Evolutionary conservation across 108 stramenopile genomes (phyloP), one percentile per base, ranked within the genome.

Genomic region (Mediolabrus comicus): DNA sequence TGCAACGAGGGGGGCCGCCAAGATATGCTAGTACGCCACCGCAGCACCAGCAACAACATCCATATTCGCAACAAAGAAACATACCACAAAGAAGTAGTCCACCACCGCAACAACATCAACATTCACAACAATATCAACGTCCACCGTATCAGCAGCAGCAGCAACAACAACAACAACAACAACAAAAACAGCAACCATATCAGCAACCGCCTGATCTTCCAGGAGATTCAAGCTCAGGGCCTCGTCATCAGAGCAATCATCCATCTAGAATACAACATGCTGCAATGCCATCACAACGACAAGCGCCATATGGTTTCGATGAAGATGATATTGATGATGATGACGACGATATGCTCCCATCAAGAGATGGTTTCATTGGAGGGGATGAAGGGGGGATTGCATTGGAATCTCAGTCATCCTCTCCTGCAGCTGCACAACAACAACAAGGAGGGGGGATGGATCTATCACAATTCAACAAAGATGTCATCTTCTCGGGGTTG

Each of bases 401-500:
- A 17, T 28, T 74, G 6, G 59, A 65, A 29, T 31, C 30, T 14
- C 16, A 38, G 2, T 53, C 33, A 6, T 57, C 56, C 8, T n/a
- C n/a, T n/a, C n/a, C n/a, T n/a, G n/a, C n/a, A n/a, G n/a, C n/a
- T n/a, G n/a, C n/a, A n/a, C n/a, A n/a, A n/a, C n/a, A n/a, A n/a
- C 53, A 33, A 22, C 62, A 52, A 29, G 59, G 33, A 28, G 17
- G 57, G 13, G 61, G 62, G 43, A 58, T 65, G 75, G 94, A 95
- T 38, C 70, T 95, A 13, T 84, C 89, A 17, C 55, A 68, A 26
- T 92, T 95, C 62, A 85, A 95, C 76, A 95, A 95, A 54, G 91
- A 95, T 32, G 81, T 88, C 53, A 95, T 95, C 39, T 83, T 95
- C 41, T 62, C 75, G 19, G 94, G 94, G 31, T 65, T 95, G 27